Evolutionary conservation across 2,329 filamentous ascomycete genomes (phyloP), one percentile per base, ranked within the genome.

Genomic region (Chaetomiaceae sp.): DNA sequence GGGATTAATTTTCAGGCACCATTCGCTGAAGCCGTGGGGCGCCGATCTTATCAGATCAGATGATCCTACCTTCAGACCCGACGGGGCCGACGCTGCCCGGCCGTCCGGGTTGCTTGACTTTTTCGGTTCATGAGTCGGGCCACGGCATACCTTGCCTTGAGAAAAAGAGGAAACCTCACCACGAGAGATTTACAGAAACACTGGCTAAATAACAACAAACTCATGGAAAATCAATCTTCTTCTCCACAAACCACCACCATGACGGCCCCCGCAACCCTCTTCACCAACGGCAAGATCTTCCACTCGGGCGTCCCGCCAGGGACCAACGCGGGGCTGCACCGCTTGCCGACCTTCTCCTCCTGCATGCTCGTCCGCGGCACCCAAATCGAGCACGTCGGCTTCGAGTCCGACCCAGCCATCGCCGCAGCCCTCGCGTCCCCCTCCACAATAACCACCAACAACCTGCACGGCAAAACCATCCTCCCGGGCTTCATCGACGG

Each of bases 401-500:
- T 59, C 9, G 55, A 58, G n/a, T 53, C 49, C n/a, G 66, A 71
- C 49, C 57, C 57, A 5, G 54, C 62, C 40, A 61, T 70, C 48
- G 49, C 49, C 38, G 48, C 55, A 2, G 66, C 65, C 31, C 62
- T 62, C 38, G 56, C 57, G 2, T 48, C 57, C 21, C 7, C 10
- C 30, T 58, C 58, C 12, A 17, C 39, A 25, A 25, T 50, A 0
- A 44, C 50, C 2, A 60, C 64, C 17, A 64, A 64, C 45, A 60
- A 76, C 58, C 59, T 76, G 17, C 55, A 56, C 12, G 68, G 70
- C 31, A 66, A 59, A 43, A 69, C 71, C 8, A 67, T 81, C 6
- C 63, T 81, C 2, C 77, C 78, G 0, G 75, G 76, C 5, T 81
- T 81, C 60, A 71, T 81, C 44, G 78, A 82, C 56, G 77, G 75